These are phyloP conservation scores for Carex sylvatica DNA, from an alignment of 202 grass and related monocot genomes.

Conservation along the genomic window DNA sequence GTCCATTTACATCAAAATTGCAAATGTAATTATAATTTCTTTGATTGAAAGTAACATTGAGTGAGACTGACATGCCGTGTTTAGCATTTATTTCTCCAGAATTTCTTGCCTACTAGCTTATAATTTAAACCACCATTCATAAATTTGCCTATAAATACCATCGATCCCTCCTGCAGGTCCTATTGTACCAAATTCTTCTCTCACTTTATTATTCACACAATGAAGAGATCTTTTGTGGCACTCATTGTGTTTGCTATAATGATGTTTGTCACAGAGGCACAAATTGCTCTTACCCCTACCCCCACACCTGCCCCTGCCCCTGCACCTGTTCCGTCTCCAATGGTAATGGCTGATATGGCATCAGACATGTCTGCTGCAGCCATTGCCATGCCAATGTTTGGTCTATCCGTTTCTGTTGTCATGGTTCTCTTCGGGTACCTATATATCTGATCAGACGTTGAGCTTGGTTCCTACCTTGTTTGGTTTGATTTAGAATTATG, in stretches of 20 bases:
- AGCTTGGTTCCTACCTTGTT: background rate
- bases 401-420: background rate
- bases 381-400: background rate
- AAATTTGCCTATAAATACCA: slow-evolving; percentile 9
- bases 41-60: background rate
- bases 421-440: background rate
- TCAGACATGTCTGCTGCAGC: background rate
- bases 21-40: background rate
- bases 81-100: background rate
- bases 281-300: background rate
- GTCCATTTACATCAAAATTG: background rate
- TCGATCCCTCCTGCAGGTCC: background rate
- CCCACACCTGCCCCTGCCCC: too few species aligned
- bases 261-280: background rate
- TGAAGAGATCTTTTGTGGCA: background rate
- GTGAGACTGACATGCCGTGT: background rate
- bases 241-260: background rate
- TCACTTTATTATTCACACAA: background rate
- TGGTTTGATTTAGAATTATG: background rate
- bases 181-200: background rate
- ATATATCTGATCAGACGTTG: background rate
- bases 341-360: background rate
- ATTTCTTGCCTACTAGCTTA: too few species aligned
- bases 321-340: background rate
- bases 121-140: too few species aligned